Conservation (phyloP, 352 stramenopile genomes). For the Saprolegnia diclina region DNA sequence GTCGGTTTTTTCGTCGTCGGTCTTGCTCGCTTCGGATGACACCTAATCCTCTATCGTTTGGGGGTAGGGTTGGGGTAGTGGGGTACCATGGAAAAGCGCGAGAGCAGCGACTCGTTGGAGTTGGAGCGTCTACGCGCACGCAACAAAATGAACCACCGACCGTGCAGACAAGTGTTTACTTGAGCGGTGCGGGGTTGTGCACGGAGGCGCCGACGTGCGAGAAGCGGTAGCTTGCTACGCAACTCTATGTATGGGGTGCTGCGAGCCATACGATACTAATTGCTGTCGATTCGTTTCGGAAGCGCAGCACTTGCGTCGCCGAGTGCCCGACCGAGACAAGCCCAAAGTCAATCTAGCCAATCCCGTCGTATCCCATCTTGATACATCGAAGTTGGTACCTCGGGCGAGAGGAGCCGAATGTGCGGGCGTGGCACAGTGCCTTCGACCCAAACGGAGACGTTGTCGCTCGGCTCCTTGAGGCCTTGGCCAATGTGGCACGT, state of each 20-base stretch:
- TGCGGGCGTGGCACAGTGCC: constrained; percentile 37
- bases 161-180: constrained; percentile 19
- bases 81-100: constrained; percentile 34
- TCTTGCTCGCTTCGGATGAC: constrained; percentile 36
- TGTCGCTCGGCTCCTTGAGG: background rate
- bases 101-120: constrained; percentile 54
- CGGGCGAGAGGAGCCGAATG: constrained; percentile 41
- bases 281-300: constrained; percentile 35
- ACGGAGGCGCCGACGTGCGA: constrained; percentile 12
- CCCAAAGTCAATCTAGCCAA: constrained; percentile 52
- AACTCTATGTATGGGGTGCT: background rate
- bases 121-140: constrained; percentile 29
- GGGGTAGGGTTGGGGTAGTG: too few relatives aligned
- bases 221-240: constrained; percentile 9
- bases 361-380: too few relatives aligned
- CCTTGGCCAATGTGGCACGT: constrained; percentile 4
- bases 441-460: constrained; percentile 17
- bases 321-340: constrained; percentile 56
- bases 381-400: constrained; percentile 25
- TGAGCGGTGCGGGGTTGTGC: constrained; percentile 6
- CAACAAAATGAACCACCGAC: background rate
- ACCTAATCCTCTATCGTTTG: background rate
- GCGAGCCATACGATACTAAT: background rate
- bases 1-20: constrained; percentile 42
- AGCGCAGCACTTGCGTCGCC: constrained; percentile 34